phyloP scores from a whole-genome alignment of 2,329 filamentous ascomycete genomes.

The Seiridium unicorne region DNA sequence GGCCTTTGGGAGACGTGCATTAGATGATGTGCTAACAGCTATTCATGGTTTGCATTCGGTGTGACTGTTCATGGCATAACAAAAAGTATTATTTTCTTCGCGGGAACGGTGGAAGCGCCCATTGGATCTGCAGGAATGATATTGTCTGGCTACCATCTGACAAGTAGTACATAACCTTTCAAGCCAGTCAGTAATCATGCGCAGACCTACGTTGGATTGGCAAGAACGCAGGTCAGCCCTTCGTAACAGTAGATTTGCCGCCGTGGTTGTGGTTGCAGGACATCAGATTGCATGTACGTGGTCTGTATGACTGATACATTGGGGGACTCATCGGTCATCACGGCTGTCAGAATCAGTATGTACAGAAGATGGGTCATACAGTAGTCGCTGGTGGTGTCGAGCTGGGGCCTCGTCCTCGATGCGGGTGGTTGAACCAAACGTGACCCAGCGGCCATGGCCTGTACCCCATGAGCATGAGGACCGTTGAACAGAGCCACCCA shows the following conservation, averaged over 20 bases:
- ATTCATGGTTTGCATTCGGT: neutral
- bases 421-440: no score
- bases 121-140: neutral
- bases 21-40: neutral
- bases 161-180: neutral
- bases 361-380: no score
- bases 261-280: constrained; percentile 6
- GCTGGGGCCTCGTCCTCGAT: no score
- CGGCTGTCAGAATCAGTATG: no score
- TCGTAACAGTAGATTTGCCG: neutral
- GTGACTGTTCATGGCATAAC: neutral
- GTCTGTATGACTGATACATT: constrained; percentile 11
- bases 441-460: no score
- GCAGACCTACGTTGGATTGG: neutral
- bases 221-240: no score
- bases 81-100: neutral
- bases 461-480: neutral
- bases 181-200: neutral
- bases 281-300: constrained; percentile 23
- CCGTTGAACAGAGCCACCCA: neutral
- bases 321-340: no score
- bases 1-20: neutral
- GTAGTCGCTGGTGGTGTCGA: no score
- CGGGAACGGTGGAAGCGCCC: neutral
- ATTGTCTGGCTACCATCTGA: neutral